A percentile compares a stretch with the other conserved stretches of the same genome.
These are phyloP conservation scores for Eutrema salsugineum DNA, from an alignment of 441 rosid genomes.

Conservation along the genomic window DNA sequence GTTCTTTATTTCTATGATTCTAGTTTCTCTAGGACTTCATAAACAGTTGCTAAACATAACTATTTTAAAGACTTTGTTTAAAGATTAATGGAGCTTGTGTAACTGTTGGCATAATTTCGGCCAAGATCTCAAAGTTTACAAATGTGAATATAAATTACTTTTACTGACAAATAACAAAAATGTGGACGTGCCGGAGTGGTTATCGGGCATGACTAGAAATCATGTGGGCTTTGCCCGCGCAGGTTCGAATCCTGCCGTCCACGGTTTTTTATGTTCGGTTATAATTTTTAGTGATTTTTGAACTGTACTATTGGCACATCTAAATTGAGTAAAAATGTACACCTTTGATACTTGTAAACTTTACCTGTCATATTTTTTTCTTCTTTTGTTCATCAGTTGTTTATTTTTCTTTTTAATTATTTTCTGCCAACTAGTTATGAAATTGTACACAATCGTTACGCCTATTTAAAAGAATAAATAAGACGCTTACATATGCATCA, in stretches of 20 bases:
- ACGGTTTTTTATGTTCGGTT: slow-evolving; percentile 27
- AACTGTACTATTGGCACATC: background rate
- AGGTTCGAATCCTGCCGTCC: slow-evolving; percentile 98
- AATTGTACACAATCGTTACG: background rate
- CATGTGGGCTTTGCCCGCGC: slow-evolving; percentile 51
- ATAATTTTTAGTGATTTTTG: background rate
- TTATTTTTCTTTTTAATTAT: background rate
- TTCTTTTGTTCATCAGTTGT: background rate
- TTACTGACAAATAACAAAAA: rapidly evolving
- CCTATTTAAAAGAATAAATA: background rate
- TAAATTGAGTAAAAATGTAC: background rate
- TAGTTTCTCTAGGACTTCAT: background rate
- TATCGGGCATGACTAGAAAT: slow-evolving; percentile 93
- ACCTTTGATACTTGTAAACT: too few species aligned
- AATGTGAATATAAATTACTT: background rate
- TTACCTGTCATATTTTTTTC: background rate
- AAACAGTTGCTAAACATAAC: background rate
- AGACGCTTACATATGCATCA: background rate
- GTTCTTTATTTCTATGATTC: background rate
- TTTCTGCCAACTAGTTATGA: background rate
- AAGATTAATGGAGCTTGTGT: background rate
- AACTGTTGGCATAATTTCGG: background rate
- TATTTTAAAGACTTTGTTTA: background rate
- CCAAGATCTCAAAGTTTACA: too few species aligned
- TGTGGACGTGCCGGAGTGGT: slow-evolving; percentile 72